These are phyloP conservation scores for Vicia faba DNA, from an alignment of 306 rosid genomes.

Conservation along the genomic window DNA sequence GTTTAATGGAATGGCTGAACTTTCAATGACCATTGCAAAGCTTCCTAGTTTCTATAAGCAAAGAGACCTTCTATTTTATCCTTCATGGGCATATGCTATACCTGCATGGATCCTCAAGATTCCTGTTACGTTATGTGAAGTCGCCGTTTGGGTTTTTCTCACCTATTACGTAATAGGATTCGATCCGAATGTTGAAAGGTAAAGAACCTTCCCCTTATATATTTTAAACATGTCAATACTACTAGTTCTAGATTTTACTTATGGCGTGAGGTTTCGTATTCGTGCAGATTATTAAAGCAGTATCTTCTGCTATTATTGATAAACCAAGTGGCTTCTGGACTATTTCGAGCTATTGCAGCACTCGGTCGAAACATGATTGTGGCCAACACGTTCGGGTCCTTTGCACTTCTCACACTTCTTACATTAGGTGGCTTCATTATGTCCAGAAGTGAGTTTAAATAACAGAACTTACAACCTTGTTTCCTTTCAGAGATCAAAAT, in stretches of 20 bases:
- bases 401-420: constrained; percentile 41
- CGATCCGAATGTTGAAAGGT: constrained; percentile 54
- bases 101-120: constrained; percentile 57
- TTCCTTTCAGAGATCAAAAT: too few relatives aligned
- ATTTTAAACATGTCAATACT: background rate
- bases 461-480: background rate
- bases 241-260: background rate
- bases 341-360: constrained; percentile 52
- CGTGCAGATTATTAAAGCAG: constrained; percentile 50
- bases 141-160: constrained; percentile 51
- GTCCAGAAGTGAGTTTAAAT: constrained; percentile 41
- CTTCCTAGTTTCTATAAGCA: constrained; percentile 66
- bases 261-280: background rate
- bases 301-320: constrained; percentile 43
- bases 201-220: background rate
- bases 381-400: constrained; percentile 49
- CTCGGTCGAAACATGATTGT: constrained; percentile 49
- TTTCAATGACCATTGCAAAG: constrained; percentile 51
- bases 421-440: constrained; percentile 54
- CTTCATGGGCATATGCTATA: constrained; percentile 60
- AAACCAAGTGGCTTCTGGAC: constrained; percentile 51
- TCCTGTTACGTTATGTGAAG: constrained; percentile 47
- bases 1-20: constrained; percentile 49
- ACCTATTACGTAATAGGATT: constrained; percentile 59
- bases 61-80: constrained; percentile 56